phyloP scores from a whole-genome alignment of 352 stramenopile species.

The Phytophthora melonis region DNA sequence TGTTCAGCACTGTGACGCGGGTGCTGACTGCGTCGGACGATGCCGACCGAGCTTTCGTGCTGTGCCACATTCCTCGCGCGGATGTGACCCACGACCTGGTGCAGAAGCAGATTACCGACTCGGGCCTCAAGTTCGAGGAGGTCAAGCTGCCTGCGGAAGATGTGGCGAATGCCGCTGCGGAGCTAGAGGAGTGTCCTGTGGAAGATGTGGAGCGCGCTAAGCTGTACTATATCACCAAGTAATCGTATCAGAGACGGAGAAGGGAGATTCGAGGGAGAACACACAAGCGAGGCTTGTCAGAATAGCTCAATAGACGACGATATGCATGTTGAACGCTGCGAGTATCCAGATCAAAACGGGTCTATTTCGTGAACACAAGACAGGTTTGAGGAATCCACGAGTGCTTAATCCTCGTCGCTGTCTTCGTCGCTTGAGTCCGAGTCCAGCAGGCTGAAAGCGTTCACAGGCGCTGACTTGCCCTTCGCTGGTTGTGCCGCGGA shows the following conservation, averaged over 20 bases:
- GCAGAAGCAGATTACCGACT: conserved; percentile 49
- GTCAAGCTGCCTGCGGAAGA: conserved; percentile 40
- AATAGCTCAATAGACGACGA: conserved; percentile 29
- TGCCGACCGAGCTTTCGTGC: conserved; percentile 43
- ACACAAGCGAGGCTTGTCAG: conserved; percentile 1
- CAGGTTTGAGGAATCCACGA: neutral
- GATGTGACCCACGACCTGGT: conserved; percentile 74
- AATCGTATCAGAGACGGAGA: conserved; percentile 10
- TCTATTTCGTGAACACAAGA: conserved; percentile 19
- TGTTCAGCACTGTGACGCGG: conserved; percentile 61
- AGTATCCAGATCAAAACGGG: conserved; percentile 16
- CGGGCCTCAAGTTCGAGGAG: conserved; percentile 53
- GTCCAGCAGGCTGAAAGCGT: conserved; percentile 87
- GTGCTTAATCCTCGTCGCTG: conserved; percentile 42
- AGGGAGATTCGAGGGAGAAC: neutral
- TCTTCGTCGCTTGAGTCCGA: conserved; percentile 89
- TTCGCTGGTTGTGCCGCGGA: neutral
- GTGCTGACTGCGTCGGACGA: conserved; percentile 35
- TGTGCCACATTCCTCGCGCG: conserved; percentile 81
- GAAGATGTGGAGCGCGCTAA: conserved; percentile 65
- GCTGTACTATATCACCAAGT: conserved; percentile 67
- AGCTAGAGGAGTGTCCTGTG: conserved; percentile 61
- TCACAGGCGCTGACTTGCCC: conserved; percentile 56
- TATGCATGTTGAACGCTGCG: conserved; percentile 9
- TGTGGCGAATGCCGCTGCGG: conserved; percentile 21